A percentile compares a stretch with the other conserved stretches of the same genome.
Conservation (phyloP, 2,329 filamentous ascomycete species). For the Xylariaceae sp. region DNA sequence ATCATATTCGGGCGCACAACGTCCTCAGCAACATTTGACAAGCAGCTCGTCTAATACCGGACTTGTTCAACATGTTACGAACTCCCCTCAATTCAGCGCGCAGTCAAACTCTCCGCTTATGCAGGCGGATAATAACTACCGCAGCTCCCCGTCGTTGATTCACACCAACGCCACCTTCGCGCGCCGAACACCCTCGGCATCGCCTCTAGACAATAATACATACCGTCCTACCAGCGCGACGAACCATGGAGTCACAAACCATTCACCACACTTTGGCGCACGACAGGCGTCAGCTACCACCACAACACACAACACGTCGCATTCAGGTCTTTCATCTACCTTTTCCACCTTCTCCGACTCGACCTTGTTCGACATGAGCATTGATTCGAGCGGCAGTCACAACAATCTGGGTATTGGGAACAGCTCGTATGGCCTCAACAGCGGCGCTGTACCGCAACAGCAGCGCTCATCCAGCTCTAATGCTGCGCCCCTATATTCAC, state of each 20-base stretch:
- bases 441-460: constrained; percentile 25
- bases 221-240: constrained; percentile 28
- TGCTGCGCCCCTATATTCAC: constrained; percentile 28
- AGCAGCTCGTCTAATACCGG: constrained; percentile 30
- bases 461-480: constrained; percentile 29
- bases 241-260: constrained; percentile 28
- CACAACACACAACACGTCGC: constrained; percentile 28
- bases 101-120: constrained; percentile 34
- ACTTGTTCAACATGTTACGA: constrained; percentile 33
- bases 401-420: constrained; percentile 27
- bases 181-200: constrained; percentile 31
- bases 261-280: constrained; percentile 32
- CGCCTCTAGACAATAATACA: constrained; percentile 30
- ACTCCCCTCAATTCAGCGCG: constrained; percentile 33
- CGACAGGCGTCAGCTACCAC: constrained; percentile 29
- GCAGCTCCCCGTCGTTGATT: constrained; percentile 32
- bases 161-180: constrained; percentile 29
- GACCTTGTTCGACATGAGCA: constrained; percentile 30
- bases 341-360: constrained; percentile 31
- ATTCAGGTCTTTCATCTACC: constrained; percentile 27
- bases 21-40: constrained; percentile 30
- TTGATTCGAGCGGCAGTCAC: constrained; percentile 28
- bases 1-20: constrained; percentile 30
- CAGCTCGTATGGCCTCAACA: constrained; percentile 28
- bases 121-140: constrained; percentile 32